A percentile compares a stretch with the other conserved stretches of the same genome.
These are phyloP conservation scores for Vanrija sp. DNA, from an alignment of 1,284 basidiomycete species.

Conservation along the genomic window DNA sequence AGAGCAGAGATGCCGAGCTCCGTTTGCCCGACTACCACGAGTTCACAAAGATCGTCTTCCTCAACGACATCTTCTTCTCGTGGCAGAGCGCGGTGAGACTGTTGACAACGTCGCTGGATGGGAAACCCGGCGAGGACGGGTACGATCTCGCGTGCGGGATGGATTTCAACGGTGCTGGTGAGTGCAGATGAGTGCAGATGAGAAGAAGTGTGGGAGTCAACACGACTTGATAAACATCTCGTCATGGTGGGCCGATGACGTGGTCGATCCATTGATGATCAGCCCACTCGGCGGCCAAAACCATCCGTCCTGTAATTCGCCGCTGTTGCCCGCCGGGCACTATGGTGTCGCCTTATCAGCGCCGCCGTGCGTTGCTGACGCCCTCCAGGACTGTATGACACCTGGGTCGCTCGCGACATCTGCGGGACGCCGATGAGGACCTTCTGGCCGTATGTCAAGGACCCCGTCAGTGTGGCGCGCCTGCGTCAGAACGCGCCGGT, in stretches of 20 bases:
- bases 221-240: not conserved
- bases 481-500: slow-evolving; percentile 51
- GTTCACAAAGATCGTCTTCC: slow-evolving; percentile 54
- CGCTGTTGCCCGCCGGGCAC: too few species aligned
- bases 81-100: slow-evolving; percentile 54
- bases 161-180: slow-evolving; percentile 53
- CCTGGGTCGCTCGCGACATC: slow-evolving; percentile 53
- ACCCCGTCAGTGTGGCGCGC: slow-evolving; percentile 42
- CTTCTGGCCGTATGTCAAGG: slow-evolving; percentile 58
- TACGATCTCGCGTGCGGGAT: slow-evolving; percentile 60
- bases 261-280: too few species aligned
- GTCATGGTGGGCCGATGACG: not conserved
- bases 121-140: slow-evolving; percentile 22
- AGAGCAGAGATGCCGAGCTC: slow-evolving; percentile 11
- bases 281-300: too few species aligned
- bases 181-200: slow-evolving; percentile 14
- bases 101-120: slow-evolving; percentile 48
- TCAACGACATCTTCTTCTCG: slow-evolving; percentile 56
- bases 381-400: slow-evolving; percentile 48
- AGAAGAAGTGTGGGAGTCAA: not conserved
- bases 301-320: too few species aligned
- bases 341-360: too few species aligned
- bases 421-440: slow-evolving; percentile 50
- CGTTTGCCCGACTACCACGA: slow-evolving; percentile 44
- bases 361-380: too few species aligned